These are phyloP conservation scores for Volvox carteri DNA, from an alignment of 163 green algal species.

Conservation along the genomic window DNA sequence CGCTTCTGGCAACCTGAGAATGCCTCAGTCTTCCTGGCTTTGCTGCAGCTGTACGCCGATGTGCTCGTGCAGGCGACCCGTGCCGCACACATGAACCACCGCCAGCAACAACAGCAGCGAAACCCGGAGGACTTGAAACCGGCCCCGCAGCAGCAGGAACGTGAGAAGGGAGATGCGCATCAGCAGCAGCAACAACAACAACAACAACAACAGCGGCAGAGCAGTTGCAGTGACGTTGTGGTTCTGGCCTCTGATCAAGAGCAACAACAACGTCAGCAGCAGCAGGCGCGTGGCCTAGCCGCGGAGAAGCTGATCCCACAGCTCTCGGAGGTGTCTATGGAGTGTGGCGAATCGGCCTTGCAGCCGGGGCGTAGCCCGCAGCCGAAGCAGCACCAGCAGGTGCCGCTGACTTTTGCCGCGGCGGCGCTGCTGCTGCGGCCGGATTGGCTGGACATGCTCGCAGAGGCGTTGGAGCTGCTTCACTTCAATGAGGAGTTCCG, in stretches of 20 bases:
- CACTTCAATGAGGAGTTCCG: slow-evolving; percentile 52
- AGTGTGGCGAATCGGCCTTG: background rate
- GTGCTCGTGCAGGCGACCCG: slow-evolving; percentile 16
- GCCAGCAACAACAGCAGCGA: background rate
- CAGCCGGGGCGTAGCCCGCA: background rate
- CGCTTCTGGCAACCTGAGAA: slow-evolving; percentile 50
- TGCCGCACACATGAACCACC: background rate
- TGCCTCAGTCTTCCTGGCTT: slow-evolving; percentile 23
- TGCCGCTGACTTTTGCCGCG: background rate
- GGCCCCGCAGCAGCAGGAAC: background rate
- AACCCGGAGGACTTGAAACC: background rate
- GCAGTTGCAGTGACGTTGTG: background rate
- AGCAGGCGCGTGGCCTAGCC: background rate
- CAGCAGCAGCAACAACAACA: background rate
- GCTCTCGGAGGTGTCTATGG: slow-evolving; percentile 1
- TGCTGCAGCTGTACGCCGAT: slow-evolving; percentile 56
- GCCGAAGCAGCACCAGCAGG: background rate
- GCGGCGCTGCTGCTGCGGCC: slow-evolving; percentile 57
- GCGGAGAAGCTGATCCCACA: background rate
- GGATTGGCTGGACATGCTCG: slow-evolving; percentile 55
- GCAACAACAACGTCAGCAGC: background rate
- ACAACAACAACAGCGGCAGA: background rate
- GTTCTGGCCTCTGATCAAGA: background rate
- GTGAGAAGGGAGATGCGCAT: background rate
- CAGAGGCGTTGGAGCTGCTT: slow-evolving; percentile 57